phyloP scores from a whole-genome alignment of 2,329 filamentous ascomycete species.

The Penicillium capsulatum region DNA sequence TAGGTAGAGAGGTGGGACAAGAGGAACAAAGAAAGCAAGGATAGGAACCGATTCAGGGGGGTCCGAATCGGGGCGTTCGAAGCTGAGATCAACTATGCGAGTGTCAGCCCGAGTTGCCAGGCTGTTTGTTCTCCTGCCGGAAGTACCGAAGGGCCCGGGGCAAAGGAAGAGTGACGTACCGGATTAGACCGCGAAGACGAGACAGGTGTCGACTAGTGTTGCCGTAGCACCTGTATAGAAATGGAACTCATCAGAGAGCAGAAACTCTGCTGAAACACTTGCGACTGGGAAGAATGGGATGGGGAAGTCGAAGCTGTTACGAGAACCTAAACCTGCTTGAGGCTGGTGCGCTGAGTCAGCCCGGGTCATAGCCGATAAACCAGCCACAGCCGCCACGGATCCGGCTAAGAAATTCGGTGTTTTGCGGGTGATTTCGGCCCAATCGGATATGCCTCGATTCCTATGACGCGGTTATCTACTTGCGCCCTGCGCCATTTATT shows the following conservation, averaged over 20 bases:
- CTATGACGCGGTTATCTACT: slow-evolving; percentile 6
- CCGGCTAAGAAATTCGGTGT: slow-evolving; percentile 20
- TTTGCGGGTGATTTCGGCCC: slow-evolving; percentile 26
- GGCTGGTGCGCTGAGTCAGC: slow-evolving; percentile 26
- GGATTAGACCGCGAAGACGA: slow-evolving; percentile 15
- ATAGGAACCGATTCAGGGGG: slow-evolving; percentile 2
- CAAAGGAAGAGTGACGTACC: slow-evolving; percentile 26
- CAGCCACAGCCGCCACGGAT: not conserved
- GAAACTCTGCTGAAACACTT: slow-evolving; percentile 27
- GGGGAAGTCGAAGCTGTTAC: slow-evolving; percentile 13
- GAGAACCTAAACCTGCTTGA: slow-evolving; percentile 16
- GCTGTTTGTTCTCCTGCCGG: slow-evolving; percentile 18
- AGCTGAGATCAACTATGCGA: slow-evolving; percentile 2
- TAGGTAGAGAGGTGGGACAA: not conserved
- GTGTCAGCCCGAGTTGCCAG: slow-evolving; percentile 16
- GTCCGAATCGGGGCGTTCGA: slow-evolving; percentile 6
- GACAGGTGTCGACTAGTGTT: slow-evolving; percentile 40
- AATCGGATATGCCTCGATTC: slow-evolving; percentile 11
- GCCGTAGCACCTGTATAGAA: slow-evolving; percentile 39
- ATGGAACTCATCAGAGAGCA: slow-evolving; percentile 41
- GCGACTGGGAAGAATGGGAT: slow-evolving; percentile 12
- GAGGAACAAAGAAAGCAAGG: slow-evolving; percentile 5
- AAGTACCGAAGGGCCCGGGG: slow-evolving; percentile 21
- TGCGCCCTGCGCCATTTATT: too few relatives aligned
- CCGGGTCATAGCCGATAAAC: slow-evolving; percentile 16